A percentile compares a stretch with the other conserved stretches of the same genome.
These are phyloP conservation scores for Fusarium miscanthi DNA, from an alignment of 2,329 filamentous ascomycete genomes.

Conservation along the genomic window DNA sequence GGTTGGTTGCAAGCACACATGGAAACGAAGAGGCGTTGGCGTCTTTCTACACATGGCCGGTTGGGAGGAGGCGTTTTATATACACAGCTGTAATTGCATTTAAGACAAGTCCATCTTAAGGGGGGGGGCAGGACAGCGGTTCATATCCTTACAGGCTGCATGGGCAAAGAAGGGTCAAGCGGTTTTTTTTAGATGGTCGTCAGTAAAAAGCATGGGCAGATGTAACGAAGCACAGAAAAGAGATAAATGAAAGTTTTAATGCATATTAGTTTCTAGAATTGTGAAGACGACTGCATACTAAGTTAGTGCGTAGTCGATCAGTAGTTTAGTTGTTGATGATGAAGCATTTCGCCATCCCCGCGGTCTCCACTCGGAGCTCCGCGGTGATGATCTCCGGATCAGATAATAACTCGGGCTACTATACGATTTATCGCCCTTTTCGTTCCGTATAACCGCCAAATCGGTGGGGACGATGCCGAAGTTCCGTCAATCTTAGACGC, in stretches of 20 bases:
- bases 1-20: slow-evolving; percentile 34
- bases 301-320: background rate
- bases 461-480: slow-evolving; percentile 18
- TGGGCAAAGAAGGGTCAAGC: slow-evolving; percentile 41
- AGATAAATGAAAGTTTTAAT: slow-evolving; percentile 45
- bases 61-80: slow-evolving; percentile 46
- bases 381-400: background rate
- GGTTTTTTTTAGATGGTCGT: slow-evolving; percentile 45
- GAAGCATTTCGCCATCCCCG: background rate
- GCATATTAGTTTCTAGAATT: background rate
- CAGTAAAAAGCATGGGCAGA: slow-evolving; percentile 45
- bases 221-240: slow-evolving; percentile 46
- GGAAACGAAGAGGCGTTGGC: slow-evolving; percentile 45
- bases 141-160: slow-evolving; percentile 43
- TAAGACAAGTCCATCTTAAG: slow-evolving; percentile 40
- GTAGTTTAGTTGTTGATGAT: background rate
- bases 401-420: background rate
- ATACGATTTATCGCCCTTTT: background rate
- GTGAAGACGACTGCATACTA: background rate
- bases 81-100: slow-evolving; percentile 45
- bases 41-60: slow-evolving; percentile 45
- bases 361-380: background rate
- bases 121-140: slow-evolving; percentile 38
- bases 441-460: background rate
- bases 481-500: slow-evolving; percentile 35